Percentiles rank a stretch among this genome's conserved stretches.
phyloP scores from a whole-genome alignment of 208 protist genomes.

The Herpetomonas samuelpessoai region DNA sequence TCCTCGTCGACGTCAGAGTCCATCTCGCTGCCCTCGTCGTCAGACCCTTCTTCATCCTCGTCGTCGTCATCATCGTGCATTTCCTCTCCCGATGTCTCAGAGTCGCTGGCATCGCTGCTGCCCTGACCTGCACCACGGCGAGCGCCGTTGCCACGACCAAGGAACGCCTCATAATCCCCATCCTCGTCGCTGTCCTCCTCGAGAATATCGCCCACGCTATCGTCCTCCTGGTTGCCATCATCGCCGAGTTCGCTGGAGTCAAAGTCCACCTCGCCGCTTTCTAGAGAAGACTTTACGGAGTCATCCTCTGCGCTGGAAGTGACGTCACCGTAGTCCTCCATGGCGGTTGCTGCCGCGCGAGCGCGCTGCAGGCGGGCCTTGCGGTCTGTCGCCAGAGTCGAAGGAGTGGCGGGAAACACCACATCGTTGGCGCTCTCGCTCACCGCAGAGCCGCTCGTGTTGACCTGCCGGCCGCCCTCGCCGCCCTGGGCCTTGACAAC shows the following conservation, averaged over 20 bases:
- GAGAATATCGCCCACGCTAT: conserved; percentile 23
- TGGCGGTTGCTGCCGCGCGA: background rate
- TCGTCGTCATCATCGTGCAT: conserved; percentile 11
- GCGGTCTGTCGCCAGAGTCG: conserved; percentile 8
- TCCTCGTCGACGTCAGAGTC: conserved; percentile 1
- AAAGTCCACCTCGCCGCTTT: conserved; percentile 27
- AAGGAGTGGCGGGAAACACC: conserved; percentile 30
- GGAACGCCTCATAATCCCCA: conserved; percentile 26
- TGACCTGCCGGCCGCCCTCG: conserved; percentile 6
- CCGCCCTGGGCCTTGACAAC: background rate
- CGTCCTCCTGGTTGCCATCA: conserved; percentile 59
- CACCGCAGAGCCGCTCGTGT: background rate
- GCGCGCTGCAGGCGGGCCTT: conserved; percentile 9
- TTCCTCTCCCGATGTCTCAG: conserved; percentile 2
- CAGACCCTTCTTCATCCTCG: conserved; percentile 11
- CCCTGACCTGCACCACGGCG: background rate
- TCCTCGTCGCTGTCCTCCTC: conserved; percentile 20
- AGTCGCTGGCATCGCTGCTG: no score
- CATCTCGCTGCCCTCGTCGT: conserved; percentile 5
- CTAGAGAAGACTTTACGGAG: background rate
- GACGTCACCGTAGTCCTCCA: conserved; percentile 30
- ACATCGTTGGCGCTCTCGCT: conserved; percentile 6
- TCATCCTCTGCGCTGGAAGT: conserved; percentile 10
- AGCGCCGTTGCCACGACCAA: background rate
- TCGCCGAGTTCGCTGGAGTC: conserved; percentile 41